Evolutionary conservation across 2,329 filamentous ascomycete genomes (phyloP).

Genomic region (Pseudocercospora crystallina): DNA sequence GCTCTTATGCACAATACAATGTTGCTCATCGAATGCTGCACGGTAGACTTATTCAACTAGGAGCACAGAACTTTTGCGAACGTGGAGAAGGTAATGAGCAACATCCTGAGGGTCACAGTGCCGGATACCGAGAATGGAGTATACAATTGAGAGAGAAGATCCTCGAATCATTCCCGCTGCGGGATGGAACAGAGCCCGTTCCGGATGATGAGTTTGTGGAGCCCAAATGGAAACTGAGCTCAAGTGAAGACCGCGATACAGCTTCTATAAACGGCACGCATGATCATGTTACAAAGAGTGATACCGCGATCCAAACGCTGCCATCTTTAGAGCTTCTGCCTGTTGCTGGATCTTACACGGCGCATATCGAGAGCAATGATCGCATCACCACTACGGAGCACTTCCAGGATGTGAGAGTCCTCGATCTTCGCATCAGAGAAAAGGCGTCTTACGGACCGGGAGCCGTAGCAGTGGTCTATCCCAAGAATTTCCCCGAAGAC

Average conservation of each 20-base stretch:
- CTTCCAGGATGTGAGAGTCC: conserved; percentile 89
- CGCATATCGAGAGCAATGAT: conserved; percentile 63
- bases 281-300: no score
- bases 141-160: conserved; percentile 65
- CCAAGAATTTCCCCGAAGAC: conserved; percentile 81
- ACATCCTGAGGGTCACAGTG: conserved; percentile 77
- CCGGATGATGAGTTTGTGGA: conserved; percentile 71
- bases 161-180: conserved; percentile 67
- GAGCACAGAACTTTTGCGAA: conserved; percentile 72
- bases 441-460: conserved; percentile 63
- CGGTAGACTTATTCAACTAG: conserved; percentile 79
- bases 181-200: conserved; percentile 66
- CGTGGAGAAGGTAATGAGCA: conserved; percentile 90
- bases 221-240: conserved; percentile 65
- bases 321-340: conserved; percentile 53
- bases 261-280: background rate
- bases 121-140: conserved; percentile 38
- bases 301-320: background rate
- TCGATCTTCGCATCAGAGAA: conserved; percentile 58
- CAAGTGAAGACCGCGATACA: background rate
- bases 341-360: conserved; percentile 57
- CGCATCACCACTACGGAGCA: conserved; percentile 74
- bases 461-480: conserved; percentile 77
- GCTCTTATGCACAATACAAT: conserved; percentile 91
- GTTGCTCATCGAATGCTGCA: conserved; percentile 87